A percentile compares a stretch with the other conserved stretches of the same genome.
These are phyloP conservation scores for Cylindrotheca fusiformis DNA, from an alignment of 108 stramenopile species.

Conservation along the genomic window DNA sequence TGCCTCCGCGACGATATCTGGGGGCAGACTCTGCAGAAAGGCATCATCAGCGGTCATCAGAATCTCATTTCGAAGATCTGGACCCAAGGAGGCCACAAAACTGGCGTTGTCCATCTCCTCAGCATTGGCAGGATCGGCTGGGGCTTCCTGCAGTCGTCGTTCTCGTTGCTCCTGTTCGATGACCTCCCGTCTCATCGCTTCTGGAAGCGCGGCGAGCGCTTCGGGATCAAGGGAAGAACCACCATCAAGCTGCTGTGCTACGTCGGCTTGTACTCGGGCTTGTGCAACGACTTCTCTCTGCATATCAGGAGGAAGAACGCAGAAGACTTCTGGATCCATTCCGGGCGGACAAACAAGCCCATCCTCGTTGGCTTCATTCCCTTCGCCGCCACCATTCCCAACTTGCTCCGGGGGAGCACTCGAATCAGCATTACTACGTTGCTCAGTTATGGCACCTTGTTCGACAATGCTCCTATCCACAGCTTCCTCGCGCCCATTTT, in stretches of 20 bases:
- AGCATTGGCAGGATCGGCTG: constrained; percentile 89
- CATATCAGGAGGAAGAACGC: constrained; percentile 87
- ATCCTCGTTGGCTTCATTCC: constrained; percentile 21
- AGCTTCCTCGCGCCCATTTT: too few species aligned
- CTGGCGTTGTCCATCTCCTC: constrained; percentile 92
- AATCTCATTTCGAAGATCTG: constrained; percentile 90
- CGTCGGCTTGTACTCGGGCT: constrained; percentile 50
- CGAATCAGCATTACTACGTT: constrained; percentile 1
- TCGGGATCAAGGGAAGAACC: constrained; percentile 91
- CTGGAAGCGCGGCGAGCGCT: constrained; percentile 91
- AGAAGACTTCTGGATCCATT: constrained; percentile 89
- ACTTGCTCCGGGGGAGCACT: background rate
- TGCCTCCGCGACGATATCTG: constrained; percentile 87
- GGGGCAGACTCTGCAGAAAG: constrained; percentile 76
- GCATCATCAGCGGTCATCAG: constrained; percentile 86
- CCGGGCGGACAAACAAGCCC: constrained; percentile 84
- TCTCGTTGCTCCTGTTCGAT: constrained; percentile 90
- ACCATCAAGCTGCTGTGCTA: constrained; percentile 67
- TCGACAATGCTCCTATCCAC: too few species aligned
- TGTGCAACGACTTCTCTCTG: constrained; percentile 87
- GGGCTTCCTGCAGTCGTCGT: constrained; percentile 61
- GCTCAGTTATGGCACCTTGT: too few species aligned
- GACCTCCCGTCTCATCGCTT: constrained; percentile 91
- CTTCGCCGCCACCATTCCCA: constrained; percentile 2
- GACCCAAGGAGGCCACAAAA: constrained; percentile 87